Base-by-base conservation (phyloP, 805 yeast species). In the Jamesozyma rosinii region DNA sequence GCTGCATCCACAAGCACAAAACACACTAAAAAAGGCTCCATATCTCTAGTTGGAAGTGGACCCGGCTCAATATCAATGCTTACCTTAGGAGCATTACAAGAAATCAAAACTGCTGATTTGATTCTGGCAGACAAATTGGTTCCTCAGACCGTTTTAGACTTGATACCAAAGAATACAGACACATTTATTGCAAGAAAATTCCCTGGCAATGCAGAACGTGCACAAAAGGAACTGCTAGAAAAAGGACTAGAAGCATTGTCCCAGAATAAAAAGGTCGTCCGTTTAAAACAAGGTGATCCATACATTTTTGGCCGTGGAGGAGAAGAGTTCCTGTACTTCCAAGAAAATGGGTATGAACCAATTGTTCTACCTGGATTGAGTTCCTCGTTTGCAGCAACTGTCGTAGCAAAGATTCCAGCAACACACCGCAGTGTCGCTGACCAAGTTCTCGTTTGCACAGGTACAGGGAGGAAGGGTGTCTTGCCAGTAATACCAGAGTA, bases 251-350 rank as follows among this genome's bases (percentile, higher is more conserved):
- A 71, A 29, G 81, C 79, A 0, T 61, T 87, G 21, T 50, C 68
- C 22, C 62, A 71, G 41, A 96, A 96, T 14, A 71, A 76, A 54
- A 77, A 76, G 44, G 95, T 90, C 1, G 94, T 90, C 2, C 71
- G 97, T 45, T 72, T 90, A 51, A 90, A 90, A 62, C 97, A 90
- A 65, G 97, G 97, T 29, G 97, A 90, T 61, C 97, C 97, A 9
- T 90, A 87, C 62, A 84, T 90, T 27, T 90, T 86, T 60, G 97
- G 97, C 3, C 77, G 97, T 49, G 97, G 97, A 36, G 96, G 95
- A 34, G 97, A 90, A 65, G 97, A 90, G 57, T 85, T 63, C 59
- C 54, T 76, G 9, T 89, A 70, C 58, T 90, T 90, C 63, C 55
- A 70, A 24, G 54, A 69, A 19, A 74, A 81, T 53, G 95, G 95